Conservation (phyloP, 768 basidiomycete genomes). For the Sporobolomyces pararoseus region DNA sequence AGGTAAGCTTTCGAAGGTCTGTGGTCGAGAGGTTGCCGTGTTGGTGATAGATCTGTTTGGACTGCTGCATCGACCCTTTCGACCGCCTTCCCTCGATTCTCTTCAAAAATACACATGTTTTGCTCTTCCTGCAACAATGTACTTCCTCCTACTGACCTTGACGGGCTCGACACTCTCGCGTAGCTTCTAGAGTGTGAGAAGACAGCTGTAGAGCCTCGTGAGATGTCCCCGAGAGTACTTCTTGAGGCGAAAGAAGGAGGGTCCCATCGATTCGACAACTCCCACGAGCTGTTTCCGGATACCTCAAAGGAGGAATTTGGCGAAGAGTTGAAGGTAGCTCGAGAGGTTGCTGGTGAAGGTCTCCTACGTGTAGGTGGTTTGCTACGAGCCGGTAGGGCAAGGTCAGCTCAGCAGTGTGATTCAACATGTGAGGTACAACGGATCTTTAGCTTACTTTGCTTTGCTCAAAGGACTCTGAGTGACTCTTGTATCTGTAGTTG, state of each 20-base stretch:
- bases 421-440: background rate
- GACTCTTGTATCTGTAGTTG: too few relatives aligned
- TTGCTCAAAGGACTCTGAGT: too few relatives aligned
- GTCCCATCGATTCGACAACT: slow-evolving; percentile 11
- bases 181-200: slow-evolving; percentile 5
- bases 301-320: slow-evolving; percentile 7
- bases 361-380: background rate
- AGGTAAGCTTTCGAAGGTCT: slow-evolving; percentile 11
- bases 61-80: background rate
- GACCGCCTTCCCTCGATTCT: background rate
- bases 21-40: background rate
- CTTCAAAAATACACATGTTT: background rate
- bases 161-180: background rate
- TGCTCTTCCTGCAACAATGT: background rate
- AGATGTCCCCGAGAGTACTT: background rate
- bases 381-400: background rate
- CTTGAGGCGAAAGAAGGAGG: slow-evolving; percentile 17
- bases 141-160: background rate
- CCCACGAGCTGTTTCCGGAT: slow-evolving; percentile 1
- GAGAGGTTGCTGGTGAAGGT: background rate
- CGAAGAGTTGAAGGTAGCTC: background rate
- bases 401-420: background rate
- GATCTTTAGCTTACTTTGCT: too few relatives aligned
- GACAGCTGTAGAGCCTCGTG: background rate
- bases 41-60: background rate